phyloP scores from a whole-genome alignment of 768 basidiomycete species.

The Gyrodon lividus region DNA sequence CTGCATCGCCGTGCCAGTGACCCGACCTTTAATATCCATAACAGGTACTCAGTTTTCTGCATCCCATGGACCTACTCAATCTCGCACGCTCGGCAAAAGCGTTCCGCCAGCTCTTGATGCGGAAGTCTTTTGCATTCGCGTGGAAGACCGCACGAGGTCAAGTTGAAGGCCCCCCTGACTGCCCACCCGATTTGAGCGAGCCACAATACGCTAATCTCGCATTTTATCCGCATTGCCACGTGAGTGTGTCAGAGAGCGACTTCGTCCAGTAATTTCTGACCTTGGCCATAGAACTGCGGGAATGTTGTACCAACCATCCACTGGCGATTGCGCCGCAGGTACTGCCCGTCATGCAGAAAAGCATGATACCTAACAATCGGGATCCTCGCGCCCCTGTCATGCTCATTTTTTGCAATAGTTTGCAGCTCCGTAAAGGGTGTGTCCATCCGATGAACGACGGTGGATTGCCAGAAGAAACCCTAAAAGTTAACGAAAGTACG shows the following conservation, averaged over 20 bases:
- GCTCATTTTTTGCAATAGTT: too few relatives aligned
- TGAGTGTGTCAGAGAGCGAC: conserved; percentile 8
- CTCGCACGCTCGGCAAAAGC: conserved; percentile 38
- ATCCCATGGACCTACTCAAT: conserved; percentile 40
- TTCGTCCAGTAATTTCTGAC: background rate
- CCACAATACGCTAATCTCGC: conserved; percentile 42
- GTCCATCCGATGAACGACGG: background rate
- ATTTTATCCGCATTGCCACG: conserved; percentile 24
- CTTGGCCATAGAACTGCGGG: background rate
- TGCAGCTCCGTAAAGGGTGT: background rate
- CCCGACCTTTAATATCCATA: background rate
- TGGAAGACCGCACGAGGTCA: conserved; percentile 25
- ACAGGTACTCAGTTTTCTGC: conserved; percentile 40
- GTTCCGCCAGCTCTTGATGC: conserved; percentile 37
- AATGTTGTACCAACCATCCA: background rate
- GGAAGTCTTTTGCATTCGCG: conserved; percentile 24
- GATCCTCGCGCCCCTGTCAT: background rate
- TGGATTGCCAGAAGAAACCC: background rate
- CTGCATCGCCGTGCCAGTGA: conserved; percentile 12
- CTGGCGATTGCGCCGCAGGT: background rate
- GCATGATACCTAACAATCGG: background rate
- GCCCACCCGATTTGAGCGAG: conserved; percentile 43
- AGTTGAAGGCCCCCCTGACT: conserved; percentile 38
- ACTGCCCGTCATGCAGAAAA: background rate
- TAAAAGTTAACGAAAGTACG: background rate